Conservation (phyloP, 2,329 filamentous ascomycete genomes). For the Ophiostoma australiae region DNA sequence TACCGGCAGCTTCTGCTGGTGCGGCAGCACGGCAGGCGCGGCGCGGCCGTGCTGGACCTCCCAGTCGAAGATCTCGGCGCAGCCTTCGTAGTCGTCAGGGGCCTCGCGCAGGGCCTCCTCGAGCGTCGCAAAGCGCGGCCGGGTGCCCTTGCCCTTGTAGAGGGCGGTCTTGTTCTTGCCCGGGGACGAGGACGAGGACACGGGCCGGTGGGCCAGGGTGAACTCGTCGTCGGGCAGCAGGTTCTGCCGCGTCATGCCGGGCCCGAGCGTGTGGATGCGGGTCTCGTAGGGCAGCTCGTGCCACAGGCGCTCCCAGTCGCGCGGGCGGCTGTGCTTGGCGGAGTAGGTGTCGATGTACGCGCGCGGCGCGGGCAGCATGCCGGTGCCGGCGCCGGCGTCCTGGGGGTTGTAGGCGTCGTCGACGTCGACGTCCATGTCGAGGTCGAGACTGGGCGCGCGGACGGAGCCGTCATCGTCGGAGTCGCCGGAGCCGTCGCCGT, state of each 20-base stretch:
- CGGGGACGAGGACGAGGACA: no score
- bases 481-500: not conserved
- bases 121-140: conserved; percentile 11
- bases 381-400: conserved; percentile 13
- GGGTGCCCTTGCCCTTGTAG: not conserved
- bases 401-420: not conserved
- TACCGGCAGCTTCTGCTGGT: not conserved
- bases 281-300: conserved; percentile 10
- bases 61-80: conserved; percentile 16
- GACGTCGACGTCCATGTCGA: not conserved
- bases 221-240: not conserved
- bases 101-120: conserved; percentile 3
- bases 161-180: not conserved
- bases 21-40: conserved; percentile 18
- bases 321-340: not conserved
- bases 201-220: not conserved
- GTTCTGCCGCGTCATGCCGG: conserved; percentile 11
- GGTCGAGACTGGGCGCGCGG: not conserved
- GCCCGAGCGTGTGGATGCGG: conserved; percentile 18
- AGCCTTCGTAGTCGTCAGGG: conserved; percentile 15
- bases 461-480: not conserved
- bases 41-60: conserved; percentile 17
- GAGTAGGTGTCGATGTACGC: not conserved
- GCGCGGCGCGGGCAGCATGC: conserved; percentile 4
- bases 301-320: not conserved